Percentiles rank a stretch among this genome's conserved stretches.
These are phyloP conservation scores for Iberis pinnata DNA, from an alignment of 345 rosid species.

Conservation along the genomic window DNA sequence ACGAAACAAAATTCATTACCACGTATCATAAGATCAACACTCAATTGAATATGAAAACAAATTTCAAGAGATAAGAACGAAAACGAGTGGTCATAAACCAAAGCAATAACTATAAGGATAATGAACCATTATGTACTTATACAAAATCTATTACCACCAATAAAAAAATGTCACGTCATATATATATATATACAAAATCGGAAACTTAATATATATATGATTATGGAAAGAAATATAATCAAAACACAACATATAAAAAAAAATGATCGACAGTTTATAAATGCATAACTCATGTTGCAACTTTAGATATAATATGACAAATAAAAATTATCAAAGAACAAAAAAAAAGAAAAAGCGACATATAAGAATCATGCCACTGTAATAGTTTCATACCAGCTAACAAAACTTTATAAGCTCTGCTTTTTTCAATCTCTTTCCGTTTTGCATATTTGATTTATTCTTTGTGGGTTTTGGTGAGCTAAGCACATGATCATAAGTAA, in stretches of 20 bases:
- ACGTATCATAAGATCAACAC: no score
- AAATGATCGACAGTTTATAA: neutral
- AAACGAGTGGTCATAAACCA: no score
- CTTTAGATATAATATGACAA: neutral
- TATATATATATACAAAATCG: neutral
- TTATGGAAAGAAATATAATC: neutral
- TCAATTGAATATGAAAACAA: no score
- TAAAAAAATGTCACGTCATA: neutral
- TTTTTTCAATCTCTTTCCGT: slow-evolving; percentile 29
- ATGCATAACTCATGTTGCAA: neutral
- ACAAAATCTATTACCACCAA: no score
- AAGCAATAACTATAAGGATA: no score
- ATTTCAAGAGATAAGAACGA: no score
- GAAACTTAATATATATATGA: neutral
- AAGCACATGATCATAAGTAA: slow-evolving; percentile 24
- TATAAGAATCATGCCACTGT: slow-evolving; percentile 14
- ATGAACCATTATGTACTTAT: no score
- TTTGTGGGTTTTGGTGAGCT: slow-evolving; percentile 33
- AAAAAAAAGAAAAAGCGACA: slow-evolving; percentile 16
- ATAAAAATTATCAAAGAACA: neutral
- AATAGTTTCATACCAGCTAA: slow-evolving; percentile 21
- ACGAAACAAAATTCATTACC: no score
- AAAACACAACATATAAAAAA: neutral
- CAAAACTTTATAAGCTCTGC: slow-evolving; percentile 23
- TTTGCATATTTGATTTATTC: slow-evolving; percentile 16